Evolutionary conservation across 2,329 filamentous ascomycete species (phyloP), one percentile per base, ranked within the genome.

Genomic region (Paecilomyces fulvus): DNA sequence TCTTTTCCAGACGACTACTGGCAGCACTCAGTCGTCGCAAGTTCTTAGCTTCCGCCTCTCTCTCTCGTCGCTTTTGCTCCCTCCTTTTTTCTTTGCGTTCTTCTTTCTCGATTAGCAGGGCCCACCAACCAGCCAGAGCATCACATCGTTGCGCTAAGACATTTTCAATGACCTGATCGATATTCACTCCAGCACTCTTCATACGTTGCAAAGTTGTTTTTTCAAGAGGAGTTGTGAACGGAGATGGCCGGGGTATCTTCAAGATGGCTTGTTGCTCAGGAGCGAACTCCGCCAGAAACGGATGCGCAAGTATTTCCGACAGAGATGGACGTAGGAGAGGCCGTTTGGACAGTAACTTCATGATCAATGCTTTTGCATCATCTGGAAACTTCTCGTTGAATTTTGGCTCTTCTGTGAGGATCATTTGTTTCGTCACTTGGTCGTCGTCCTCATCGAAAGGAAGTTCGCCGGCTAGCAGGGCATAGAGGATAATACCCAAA

Each of bases 361-460:
- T 87, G 56, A 96, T 82, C 46, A 99, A 76, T 0, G 88, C 80
- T 60, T 89, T 84, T 3, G 92, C 91, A 63, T 92, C 89, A 30
- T 83, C 78, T 0, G 91, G 84, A 28, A 99, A 80, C 65, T 88
- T 84, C 3, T 91, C 87, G 3, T 90, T 92, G 69, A 88, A 97
- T 56, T 84, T 86, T 0, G 92, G 90, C 57, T 97, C 94, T 55
- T 92, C 86, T 4, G 84, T 84, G 56, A 99, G 76, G 57, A 99
- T 99, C 70, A 84, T 89, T 9, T 80, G 83, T 66, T 96, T 90
- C 30, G 94, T 99, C 30, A 87, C 80, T 61, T 84, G 87, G 69
- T 99, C 94, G 67, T 95, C 88, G 69, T 99, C 94, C 62, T 97
- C 94, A 73, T 99, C 94, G 65, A 95, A 99, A 0, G 94, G 94